Evolutionary conservation across 1,139 yeast genomes (phyloP), one percentile per base, ranked within the genome.

Genomic region (Waltiozyma sp.): DNA sequence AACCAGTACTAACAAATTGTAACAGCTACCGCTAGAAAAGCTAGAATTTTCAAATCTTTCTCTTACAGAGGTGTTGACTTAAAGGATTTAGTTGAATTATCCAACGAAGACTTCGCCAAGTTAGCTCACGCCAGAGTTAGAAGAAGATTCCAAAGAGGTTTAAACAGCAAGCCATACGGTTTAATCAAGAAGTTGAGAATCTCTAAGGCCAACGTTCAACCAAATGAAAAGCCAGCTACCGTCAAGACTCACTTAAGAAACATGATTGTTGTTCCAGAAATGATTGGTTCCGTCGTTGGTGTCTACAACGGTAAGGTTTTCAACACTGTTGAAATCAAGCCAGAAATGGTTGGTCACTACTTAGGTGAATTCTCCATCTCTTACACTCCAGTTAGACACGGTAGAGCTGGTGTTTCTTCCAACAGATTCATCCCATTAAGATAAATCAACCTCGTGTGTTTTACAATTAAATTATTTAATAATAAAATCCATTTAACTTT

Each of bases 291-390:
- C 53, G 95, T 89, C 61, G 81, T 93, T 62, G 97, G 97, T 75
- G 86, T 93, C 64, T 91, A 93, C 95, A 93, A 93, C 81, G 99
- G 99, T 78, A 93, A 93, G 80, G 88, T 79, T 63, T 93, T 93
- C 94, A 91, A 89, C 95, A 86, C 84, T 66, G 96, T 91, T 72
- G 99, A 93, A 74, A 76, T 93, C 74, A 88, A 78, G 73, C 96
- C 98, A 66, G 99, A 93, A 79, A 91, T 93, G 98, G 89, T 89
- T 69, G 98, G 98, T 69, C 96, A 89, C 84, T 93, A 93, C 93
- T 86, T 93, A 67, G 99, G 96, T 77, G 99, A 93, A 79, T 91
- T 93, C 86, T 91, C 98, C 68, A 91, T 93, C 75, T 77, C 98
- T 66, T 93, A 93, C 81, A 86, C 95, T 72, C 98, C 99, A 69